Base-by-base conservation (phyloP, 2,329 filamentous ascomycete genomes). In the Aspergillus sp. region DNA sequence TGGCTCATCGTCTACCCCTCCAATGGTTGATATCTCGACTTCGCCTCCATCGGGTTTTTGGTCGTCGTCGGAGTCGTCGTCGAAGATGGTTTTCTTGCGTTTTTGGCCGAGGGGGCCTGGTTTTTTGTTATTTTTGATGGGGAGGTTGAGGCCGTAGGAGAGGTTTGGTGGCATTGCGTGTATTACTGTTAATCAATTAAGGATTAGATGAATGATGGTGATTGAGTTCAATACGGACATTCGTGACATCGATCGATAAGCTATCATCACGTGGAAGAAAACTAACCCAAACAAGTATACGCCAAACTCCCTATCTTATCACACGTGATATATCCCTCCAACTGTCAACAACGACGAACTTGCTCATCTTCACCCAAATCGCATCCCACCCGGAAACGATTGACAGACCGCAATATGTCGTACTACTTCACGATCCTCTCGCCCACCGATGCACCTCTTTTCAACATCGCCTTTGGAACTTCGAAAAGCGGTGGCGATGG, bases 391-490 rank as follows among this genome's bases (percentile, higher is more conserved):
- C 25, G 4, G 25, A 30, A 23, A 30, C 10, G 12, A 30, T 30
- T 30, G 9, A 12, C 10, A 30, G 25, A 30, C 25, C 37, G 39
- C 59, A 76, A 59, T 55, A 97, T 97, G 93, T 96, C 90, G 51
- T 98, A 97, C 79, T 96, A 96, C 76, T 97, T 98, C 73, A 88
- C 88, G 65, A 95, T 98, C 59, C 83, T 98, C 68, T 93, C 90
- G 64, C 94, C 90, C 19, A 88, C 89, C 61, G 93, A 98, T 75
- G 94, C 91, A 65, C 91, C 93, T 30, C 81, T 98, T 58, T 98
- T 97, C 74, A 91, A 95, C 73, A 83, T 94, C 71, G 90, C 95
- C 66, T 98, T 98, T 68, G 93, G 93, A 61, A 96, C 91, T 35
- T 95, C 89, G 37, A 96, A 96, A 71, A 86, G 90, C 60, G 90